Evolutionary conservation across 257 asterid species (phyloP).

Genomic region (Linaria vulgaris): DNA sequence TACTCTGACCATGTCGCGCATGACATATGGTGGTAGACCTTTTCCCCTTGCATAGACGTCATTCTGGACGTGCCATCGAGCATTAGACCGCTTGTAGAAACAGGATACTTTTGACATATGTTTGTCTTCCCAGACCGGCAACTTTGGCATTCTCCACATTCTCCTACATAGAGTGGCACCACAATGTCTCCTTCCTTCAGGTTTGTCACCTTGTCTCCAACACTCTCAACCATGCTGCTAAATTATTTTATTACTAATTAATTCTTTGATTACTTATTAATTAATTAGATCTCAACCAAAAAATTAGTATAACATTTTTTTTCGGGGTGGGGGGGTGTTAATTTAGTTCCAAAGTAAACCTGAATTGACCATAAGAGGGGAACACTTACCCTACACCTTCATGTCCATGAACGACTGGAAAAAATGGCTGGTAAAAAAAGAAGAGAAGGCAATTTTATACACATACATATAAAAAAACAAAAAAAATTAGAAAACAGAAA

Average conservation of each 20-base stretch:
- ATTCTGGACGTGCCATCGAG: constrained; percentile 68
- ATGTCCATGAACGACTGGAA: constrained; percentile 80
- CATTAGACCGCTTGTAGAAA: constrained; percentile 42
- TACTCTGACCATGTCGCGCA: constrained; percentile 86
- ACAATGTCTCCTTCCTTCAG: constrained; percentile 62
- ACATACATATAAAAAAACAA: no score
- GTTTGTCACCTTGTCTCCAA: constrained; percentile 48
- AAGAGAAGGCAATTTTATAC: no score
- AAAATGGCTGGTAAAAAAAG: constrained; percentile 54
- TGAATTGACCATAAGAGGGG: no score
- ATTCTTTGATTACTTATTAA: no score
- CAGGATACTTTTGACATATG: constrained; percentile 56
- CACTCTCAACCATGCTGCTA: constrained; percentile 64
- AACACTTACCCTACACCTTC: constrained; percentile 85
- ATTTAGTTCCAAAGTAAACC: no score
- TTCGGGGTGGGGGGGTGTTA: no score
- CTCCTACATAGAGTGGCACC: constrained; percentile 64
- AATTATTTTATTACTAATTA: neutral
- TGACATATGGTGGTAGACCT: constrained; percentile 53
- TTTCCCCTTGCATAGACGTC: constrained; percentile 51
- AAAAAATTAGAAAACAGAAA: no score
- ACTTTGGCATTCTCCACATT: constrained; percentile 64
- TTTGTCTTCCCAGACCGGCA: constrained; percentile 54
- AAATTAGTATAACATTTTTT: no score
- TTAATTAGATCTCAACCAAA: no score